Evolutionary conservation across 208 protist species (phyloP), one percentile per base, ranked within the genome.

Genomic region (Porcisia hertigi): DNA sequence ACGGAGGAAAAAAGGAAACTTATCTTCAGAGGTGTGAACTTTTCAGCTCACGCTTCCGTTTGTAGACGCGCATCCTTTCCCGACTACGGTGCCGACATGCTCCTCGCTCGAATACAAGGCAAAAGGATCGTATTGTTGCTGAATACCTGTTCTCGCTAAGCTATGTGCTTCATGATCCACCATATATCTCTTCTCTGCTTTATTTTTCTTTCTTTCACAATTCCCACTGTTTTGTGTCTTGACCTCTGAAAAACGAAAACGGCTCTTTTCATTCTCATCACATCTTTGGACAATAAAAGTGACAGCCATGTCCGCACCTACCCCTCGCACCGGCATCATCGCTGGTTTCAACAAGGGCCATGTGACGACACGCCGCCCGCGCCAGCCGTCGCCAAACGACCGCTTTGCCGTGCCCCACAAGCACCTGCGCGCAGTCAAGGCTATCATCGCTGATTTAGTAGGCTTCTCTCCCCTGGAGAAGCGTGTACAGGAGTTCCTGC

Each of bases 301-400:
- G 70, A 64, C 77, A 52, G 71, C 57, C 45, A 94, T 93, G 88
- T 78, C 86, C 55, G 86, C 88, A 67, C 91, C 90, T 62, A 85
- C 88, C 57, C 87, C 91, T 71, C 88, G 91, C 64, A 96, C 93
- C 73, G 93, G 93, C 86, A 96, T 97, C 71, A 95, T 96, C 73
- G 93, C 92, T 62, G 93, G 93, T 85, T 97, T 97, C 86, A 97
- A 97, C 85, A 97, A 97, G 84, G 93, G 93, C 73, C 93, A 97
- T 84, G 88, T 88, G 69, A 96, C 92, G 62, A 97, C 93, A 79
- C 93, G 93, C 82, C 93, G 91, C 79, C 86, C 88, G 36, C 90
- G 91, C 75, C 82, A 86, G 81, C 86, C 89, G 63, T 93, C 90
- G 18, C 77, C 79, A 66, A 84, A 95, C 73, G 93, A 92, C 83